phyloP scores from a whole-genome alignment of 2,329 filamentous ascomycete species.

The Ceratocystis huliohia region DNA sequence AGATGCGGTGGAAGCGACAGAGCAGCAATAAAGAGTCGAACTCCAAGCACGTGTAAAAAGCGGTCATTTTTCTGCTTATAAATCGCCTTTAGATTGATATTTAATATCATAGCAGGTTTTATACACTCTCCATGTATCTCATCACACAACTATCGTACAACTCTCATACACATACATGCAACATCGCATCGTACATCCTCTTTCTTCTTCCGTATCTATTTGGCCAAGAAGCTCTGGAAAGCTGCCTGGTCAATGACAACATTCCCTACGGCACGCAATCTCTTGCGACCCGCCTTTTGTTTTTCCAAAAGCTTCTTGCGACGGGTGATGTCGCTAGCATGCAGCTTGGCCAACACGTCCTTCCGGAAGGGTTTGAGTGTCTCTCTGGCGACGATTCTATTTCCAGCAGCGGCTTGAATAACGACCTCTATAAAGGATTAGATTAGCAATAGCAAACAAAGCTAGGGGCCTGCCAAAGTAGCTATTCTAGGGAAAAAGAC shows the following conservation, averaged over 20 bases:
- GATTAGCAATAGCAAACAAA: neutral
- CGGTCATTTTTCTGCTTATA: neutral
- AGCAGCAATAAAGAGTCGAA: neutral
- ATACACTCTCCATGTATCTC: slow-evolving; percentile 14
- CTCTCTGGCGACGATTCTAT: slow-evolving; percentile 74
- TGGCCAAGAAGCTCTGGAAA: slow-evolving; percentile 86
- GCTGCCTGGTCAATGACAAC: slow-evolving; percentile 93
- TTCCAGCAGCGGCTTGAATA: slow-evolving; percentile 80
- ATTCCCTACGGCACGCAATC: slow-evolving; percentile 70
- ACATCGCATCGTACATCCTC: neutral
- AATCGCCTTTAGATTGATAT: slow-evolving; percentile 8
- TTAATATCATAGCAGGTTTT: neutral
- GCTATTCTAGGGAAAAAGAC: slow-evolving; percentile 19
- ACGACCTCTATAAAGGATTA: slow-evolving; percentile 51
- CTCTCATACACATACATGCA: slow-evolving; percentile 9
- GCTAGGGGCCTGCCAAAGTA: neutral
- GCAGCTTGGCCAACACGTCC: slow-evolving; percentile 84
- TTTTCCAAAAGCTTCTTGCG: slow-evolving; percentile 83
- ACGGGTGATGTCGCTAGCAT: slow-evolving; percentile 75
- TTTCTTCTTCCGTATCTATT: slow-evolving; percentile 33
- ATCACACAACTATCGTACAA: slow-evolving; percentile 13
- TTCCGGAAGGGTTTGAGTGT: slow-evolving; percentile 95
- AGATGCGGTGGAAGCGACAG: neutral
- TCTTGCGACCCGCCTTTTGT: slow-evolving; percentile 91
- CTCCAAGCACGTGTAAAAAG: neutral